Evolutionary conservation across 352 stramenopile species (phyloP).

Genomic region (Pythium plurisporium): DNA sequence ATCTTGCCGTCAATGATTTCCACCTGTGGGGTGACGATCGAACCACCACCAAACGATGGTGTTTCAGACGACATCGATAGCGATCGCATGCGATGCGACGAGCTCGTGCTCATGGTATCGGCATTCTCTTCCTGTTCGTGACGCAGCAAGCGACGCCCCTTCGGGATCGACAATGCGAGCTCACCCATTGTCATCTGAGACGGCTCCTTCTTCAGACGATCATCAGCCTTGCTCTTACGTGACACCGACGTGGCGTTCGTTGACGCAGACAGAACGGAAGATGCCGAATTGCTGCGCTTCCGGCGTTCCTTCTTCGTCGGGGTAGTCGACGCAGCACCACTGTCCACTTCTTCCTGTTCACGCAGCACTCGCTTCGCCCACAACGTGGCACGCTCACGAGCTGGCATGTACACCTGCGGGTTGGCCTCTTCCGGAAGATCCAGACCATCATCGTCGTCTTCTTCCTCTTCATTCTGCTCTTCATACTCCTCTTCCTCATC

Average conservation of each 20-base stretch:
- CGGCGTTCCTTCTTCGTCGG: conserved; percentile 36
- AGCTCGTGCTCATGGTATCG: conserved; percentile 32
- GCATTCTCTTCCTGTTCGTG: conserved; percentile 57
- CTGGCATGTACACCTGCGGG: conserved; percentile 52
- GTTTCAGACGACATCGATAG: conserved; percentile 64
- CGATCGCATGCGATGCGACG: conserved; percentile 49
- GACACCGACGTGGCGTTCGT: conserved; percentile 18
- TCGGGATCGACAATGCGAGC: conserved; percentile 68
- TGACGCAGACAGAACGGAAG: conserved; percentile 35
- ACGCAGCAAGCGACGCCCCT: conserved; percentile 46
- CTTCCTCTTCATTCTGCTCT: conserved; percentile 3
- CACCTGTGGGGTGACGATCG: conserved; percentile 71
- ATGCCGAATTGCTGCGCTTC: conserved; percentile 60
- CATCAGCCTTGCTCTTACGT: conserved; percentile 44
- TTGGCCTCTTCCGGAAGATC: conserved; percentile 36
- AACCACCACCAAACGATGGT: conserved; percentile 51
- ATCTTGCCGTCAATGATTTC: conserved; percentile 86
- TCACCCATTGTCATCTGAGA: conserved; percentile 86
- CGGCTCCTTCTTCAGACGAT: conserved; percentile 63
- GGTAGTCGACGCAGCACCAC: conserved; percentile 12
- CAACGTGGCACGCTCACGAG: conserved; percentile 62
- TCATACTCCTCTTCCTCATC: conserved; percentile 20
- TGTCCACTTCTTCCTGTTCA: conserved; percentile 34
- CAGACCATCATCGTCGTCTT: conserved; percentile 31
- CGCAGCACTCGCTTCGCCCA: conserved; percentile 65